Evolutionary conservation across 2,329 filamentous ascomycete genomes (phyloP).

Genomic region (Phaeophleospora eucalypticola): DNA sequence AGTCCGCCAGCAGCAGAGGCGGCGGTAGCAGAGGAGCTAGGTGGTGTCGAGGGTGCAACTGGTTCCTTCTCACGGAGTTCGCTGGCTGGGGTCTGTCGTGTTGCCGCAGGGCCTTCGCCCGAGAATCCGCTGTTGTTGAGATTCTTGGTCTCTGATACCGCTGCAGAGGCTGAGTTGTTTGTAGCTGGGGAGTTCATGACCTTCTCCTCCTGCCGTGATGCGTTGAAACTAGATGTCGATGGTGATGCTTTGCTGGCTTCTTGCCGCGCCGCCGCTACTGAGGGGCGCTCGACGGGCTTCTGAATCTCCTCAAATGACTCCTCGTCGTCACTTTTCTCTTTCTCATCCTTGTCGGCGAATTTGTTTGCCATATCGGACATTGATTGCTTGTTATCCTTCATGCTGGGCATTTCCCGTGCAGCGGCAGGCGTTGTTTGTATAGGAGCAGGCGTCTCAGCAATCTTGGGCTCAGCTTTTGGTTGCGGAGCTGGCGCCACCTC

Average conservation of each 20-base stretch:
- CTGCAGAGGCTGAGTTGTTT: conserved; percentile 3
- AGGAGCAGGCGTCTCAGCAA: conserved; percentile 49
- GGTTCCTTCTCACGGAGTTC: conserved; percentile 28
- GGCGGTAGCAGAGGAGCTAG: conserved; percentile 31
- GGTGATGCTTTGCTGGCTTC: conserved; percentile 26
- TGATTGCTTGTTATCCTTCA: conserved; percentile 81
- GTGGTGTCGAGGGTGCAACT: conserved; percentile 7
- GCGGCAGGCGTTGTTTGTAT: conserved; percentile 38
- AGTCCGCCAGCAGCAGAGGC: conserved; percentile 50
- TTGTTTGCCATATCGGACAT: conserved; percentile 82
- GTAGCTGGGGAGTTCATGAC: conserved; percentile 6
- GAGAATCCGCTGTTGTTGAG: conserved; percentile 10
- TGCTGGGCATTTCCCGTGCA: conserved; percentile 54
- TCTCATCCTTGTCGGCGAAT: conserved; percentile 71
- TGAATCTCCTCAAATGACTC: conserved; percentile 85
- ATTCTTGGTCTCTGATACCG: conserved; percentile 17
- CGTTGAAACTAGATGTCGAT: conserved; percentile 9
- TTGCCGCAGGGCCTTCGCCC: conserved; percentile 17
- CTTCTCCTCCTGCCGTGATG: conserved; percentile 20
- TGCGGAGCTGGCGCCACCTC: conserved; percentile 28
- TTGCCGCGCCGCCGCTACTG: conserved; percentile 31
- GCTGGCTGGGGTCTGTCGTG: conserved; percentile 18
- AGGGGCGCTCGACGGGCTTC: conserved; percentile 64
- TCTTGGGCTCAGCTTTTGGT: conserved; percentile 46
- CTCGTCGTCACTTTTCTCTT: conserved; percentile 57